Conservation (phyloP, 2,329 filamentous ascomycete genomes). For the Ophiostoma triangulosporum region DNA sequence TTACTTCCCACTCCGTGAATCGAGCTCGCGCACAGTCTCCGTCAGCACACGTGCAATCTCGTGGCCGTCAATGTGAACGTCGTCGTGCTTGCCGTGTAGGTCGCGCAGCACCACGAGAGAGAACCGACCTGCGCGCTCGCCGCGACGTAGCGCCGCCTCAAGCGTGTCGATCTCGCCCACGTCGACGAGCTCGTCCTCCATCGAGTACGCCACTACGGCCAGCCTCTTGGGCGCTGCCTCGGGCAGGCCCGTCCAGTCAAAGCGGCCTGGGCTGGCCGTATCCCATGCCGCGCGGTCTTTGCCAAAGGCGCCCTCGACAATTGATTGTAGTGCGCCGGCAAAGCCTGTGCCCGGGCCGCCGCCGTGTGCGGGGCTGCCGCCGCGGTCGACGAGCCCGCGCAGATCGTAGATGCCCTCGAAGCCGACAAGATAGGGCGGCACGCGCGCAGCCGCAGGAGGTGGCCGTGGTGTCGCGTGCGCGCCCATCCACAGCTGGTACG, state of each 20-base stretch:
- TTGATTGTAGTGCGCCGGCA: conserved; percentile 17
- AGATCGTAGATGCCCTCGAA: conserved; percentile 57
- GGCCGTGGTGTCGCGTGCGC: not conserved
- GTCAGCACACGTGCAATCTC: conserved; percentile 37
- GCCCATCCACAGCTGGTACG: conserved; percentile 43
- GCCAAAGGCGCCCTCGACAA: conserved; percentile 43
- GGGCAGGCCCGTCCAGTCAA: not conserved
- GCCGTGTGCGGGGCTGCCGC: conserved; percentile 20
- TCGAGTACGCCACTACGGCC: conserved; percentile 31
- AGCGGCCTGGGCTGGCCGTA: conserved; percentile 38
- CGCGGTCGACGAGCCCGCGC: conserved; percentile 34
- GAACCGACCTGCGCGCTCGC: conserved; percentile 16
- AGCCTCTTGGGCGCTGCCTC: conserved; percentile 11
- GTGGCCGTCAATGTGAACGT: conserved; percentile 46
- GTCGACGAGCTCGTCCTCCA: conserved; percentile 37
- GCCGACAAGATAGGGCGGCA: conserved; percentile 36
- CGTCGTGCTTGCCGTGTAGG: conserved; percentile 46
- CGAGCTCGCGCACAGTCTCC: conserved; percentile 16
- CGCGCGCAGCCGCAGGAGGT: not conserved
- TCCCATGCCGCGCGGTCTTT: conserved; percentile 35
- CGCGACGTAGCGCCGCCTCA: conserved; percentile 29
- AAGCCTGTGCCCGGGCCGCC: conserved; percentile 39
- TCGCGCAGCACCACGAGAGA: conserved; percentile 28
- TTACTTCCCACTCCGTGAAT: not conserved
- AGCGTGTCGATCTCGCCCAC: conserved; percentile 45